Base-by-base conservation (phyloP, 805 yeast species). In the Saturnispora diversa region DNA sequence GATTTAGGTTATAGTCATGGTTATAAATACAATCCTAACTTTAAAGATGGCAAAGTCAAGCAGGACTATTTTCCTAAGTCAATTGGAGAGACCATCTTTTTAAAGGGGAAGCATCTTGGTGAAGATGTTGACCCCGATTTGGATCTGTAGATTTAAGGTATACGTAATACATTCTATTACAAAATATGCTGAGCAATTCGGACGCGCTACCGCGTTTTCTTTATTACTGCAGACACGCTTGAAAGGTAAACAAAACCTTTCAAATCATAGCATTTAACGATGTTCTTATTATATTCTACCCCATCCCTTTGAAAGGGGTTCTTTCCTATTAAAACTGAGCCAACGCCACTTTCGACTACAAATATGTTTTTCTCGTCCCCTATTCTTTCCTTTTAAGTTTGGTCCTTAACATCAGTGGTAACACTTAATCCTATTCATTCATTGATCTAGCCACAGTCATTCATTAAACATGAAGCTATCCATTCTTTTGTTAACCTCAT, bases 11-110 rank as follows among this genome's bases (percentile, higher is more conserved):
- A 88, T 56, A 81, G 84, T 13, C 74, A 80, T 40, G 80, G 77
- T 12, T 92, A 92, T 63, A 85, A 86, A 58, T 94, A 92, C 59
- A 87, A 87, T 50, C 98, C 98, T 0, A 70, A 76, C 48, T 94
- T 57, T 57, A 63, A 64, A 34, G 75, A 78, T 42, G 97, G 97
- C 0, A 57, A 64, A 39, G 92, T 84, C 5, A 56, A 64, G 31
- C 98, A 92, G 58, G 71, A 68, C 10, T 86, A 84, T 54, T 65
- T 90, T 52, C 97, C 97, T 0, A 64, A 68, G 6, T 80, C 69
- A 20, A 54, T 83, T 3, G 63, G 60, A 6, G 70, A 60, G 5
- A 45, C 66, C 29, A 64, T 62, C 39, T 75, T 85, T 49, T 61
- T 83, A 35, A 72, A 65, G 11, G 75, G 74, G 1, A 52, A 65